Percentiles rank a stretch among this genome's conserved stretches.
These are phyloP conservation scores for Lathyrus sativus DNA, from an alignment of 306 rosid species.

Conservation along the genomic window DNA sequence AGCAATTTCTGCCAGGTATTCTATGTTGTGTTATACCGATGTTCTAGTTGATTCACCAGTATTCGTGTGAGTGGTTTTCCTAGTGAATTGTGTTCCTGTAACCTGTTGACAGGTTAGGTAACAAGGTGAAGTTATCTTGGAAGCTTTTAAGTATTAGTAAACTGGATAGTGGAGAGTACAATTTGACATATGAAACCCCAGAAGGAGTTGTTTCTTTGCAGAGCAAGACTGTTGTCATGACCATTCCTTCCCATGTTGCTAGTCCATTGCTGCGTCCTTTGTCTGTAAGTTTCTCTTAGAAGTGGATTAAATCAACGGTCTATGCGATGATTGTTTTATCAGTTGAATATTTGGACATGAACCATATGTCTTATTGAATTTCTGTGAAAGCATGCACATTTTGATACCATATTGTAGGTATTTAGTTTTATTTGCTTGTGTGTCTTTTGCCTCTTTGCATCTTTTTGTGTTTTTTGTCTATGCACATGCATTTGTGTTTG, in stretches of 20 bases:
- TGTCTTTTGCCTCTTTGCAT: conserved; percentile 22
- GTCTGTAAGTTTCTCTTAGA: conserved; percentile 63
- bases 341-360: conserved; percentile 28
- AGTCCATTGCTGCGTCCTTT: conserved; percentile 76
- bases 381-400: conserved; percentile 14
- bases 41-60: conserved; percentile 31
- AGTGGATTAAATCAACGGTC: conserved; percentile 26
- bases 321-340: conserved; percentile 27
- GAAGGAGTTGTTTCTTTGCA: conserved; percentile 77
- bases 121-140: conserved; percentile 84
- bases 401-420: conserved; percentile 19
- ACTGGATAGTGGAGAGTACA: conserved; percentile 70
- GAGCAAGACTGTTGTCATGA: conserved; percentile 80
- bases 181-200: conserved; percentile 82
- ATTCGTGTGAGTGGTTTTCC: conserved; percentile 29
- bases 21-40: conserved; percentile 14
- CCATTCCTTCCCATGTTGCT: conserved; percentile 85
- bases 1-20: conserved; percentile 80
- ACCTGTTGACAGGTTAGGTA: conserved; percentile 70
- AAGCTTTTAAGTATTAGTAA: conserved; percentile 79
- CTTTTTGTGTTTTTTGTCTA: conserved; percentile 9
- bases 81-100: conserved; percentile 34
- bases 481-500: conserved; percentile 10
- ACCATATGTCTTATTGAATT: conserved; percentile 29
- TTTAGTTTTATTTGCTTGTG: conserved; percentile 28